phyloP scores from a whole-genome alignment of 106 monocot genomes.

The Dioscorea dumetorum region DNA sequence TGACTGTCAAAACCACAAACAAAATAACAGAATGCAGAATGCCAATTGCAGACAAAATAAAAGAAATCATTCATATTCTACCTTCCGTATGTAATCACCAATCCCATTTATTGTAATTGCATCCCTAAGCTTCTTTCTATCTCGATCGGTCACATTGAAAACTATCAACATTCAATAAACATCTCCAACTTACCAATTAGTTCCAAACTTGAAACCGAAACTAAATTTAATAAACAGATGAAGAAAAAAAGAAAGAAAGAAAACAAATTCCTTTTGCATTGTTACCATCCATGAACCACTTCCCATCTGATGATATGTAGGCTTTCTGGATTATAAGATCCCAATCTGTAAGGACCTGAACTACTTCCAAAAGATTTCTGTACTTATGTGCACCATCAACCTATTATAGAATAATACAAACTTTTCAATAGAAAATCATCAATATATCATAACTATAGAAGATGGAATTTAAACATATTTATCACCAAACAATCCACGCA shows the following conservation, averaged over 20 bases:
- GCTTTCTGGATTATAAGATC: slow-evolving; percentile 30
- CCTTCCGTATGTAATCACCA: slow-evolving; percentile 14
- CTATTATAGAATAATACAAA: neutral
- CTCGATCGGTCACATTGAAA: slow-evolving; percentile 27
- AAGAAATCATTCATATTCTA: neutral
- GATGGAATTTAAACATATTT: neutral
- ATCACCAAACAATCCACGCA: too few species aligned
- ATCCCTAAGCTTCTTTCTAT: slow-evolving; percentile 21
- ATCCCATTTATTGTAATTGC: neutral
- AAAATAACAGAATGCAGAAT: neutral
- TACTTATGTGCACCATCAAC: slow-evolving; percentile 25
- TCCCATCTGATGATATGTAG: slow-evolving; percentile 23
- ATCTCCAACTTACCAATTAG: too few species aligned
- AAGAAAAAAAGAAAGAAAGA: too few species aligned
- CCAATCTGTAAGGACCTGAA: slow-evolving; percentile 29
- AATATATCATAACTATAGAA: neutral
- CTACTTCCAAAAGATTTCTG: slow-evolving; percentile 25
- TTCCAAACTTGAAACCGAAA: too few species aligned
- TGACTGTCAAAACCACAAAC: slow-evolving; percentile 2
- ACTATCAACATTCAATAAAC: slow-evolving; percentile 4
- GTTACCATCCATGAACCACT: slow-evolving; percentile 36
- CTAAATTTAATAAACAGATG: too few species aligned
- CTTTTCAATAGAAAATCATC: neutral
- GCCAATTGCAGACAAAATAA: neutral
- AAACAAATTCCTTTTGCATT: too few species aligned